Base-by-base conservation (phyloP, 2,329 filamentous ascomycete genomes). In the Hymenoscyphus fraxineus region DNA sequence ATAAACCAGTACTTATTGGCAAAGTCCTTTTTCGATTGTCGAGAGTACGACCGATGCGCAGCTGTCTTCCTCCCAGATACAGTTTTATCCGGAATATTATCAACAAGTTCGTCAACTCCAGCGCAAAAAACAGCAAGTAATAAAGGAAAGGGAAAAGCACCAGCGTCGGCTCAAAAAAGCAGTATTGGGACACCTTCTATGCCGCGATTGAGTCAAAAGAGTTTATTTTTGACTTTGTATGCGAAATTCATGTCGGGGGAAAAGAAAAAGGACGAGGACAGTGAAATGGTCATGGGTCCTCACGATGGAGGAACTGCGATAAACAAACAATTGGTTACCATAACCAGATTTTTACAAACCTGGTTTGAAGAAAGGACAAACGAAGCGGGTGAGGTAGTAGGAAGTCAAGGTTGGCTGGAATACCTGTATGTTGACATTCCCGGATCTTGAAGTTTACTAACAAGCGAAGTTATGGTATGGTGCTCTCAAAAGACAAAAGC, bases 201-300 rank as follows among this genome's bases (percentile, higher is more conserved):
- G 16, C 86, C 86, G 1, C 79, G 78, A 61, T 75, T 97, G 60
- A 97, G 93, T 75, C 93, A 97, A 76, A 96, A 94, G 78, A 93
- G 94, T 61, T 78, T 98, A 22, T 99, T 99, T 74, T 82, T 99
- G 12, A 90, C 93, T 0, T 81, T 98, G 3, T 99, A 99, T 73
- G 92, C 95, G 56, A 96, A 94, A 74, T 93, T 93, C 74, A 85
- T 98, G 68, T 90, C 93, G 0, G 95, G 95, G 1, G 95, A 99
- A 81, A 97, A 98, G 81, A 88, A 92, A 69, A 97, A 94, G 77
- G 92, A 97, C 72, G 95, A 99, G 77, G 94, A 98, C 64, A 92
- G 91, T 27, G 95, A 99, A 78, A 97, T 97, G 90, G 91, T 99
- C 60, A 87, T 98, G 78, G 95, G 95, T 0, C 94, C 95, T 1